phyloP scores from a whole-genome alignment of 2,329 filamentous ascomycete species.

The Aureobasidium sp. region DNA sequence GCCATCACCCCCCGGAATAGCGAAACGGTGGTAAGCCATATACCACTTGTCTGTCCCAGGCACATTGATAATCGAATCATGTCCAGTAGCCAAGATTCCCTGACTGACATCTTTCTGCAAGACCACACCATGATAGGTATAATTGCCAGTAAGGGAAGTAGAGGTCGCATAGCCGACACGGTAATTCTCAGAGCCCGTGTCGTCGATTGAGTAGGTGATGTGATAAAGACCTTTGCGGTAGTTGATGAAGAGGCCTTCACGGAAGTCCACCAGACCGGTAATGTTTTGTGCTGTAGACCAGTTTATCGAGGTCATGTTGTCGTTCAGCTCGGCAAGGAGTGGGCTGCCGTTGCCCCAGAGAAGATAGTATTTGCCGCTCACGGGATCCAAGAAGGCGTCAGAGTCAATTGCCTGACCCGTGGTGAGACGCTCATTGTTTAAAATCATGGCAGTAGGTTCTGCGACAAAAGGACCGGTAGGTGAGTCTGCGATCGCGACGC shows the following conservation, averaged over 20 bases:
- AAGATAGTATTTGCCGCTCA: slow-evolving; percentile 24
- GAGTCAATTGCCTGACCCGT: slow-evolving; percentile 26
- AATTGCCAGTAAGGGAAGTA: slow-evolving; percentile 35
- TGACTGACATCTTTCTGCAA: slow-evolving; percentile 36
- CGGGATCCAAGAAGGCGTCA: slow-evolving; percentile 23
- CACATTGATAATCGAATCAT: slow-evolving; percentile 42
- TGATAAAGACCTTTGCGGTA: slow-evolving; percentile 43
- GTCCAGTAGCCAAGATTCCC: slow-evolving; percentile 42
- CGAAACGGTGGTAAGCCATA: slow-evolving; percentile 45
- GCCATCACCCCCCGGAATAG: slow-evolving; percentile 40
- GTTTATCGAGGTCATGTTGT: slow-evolving; percentile 43
- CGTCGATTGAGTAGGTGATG: slow-evolving; percentile 44
- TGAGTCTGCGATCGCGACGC: slow-evolving; percentile 23
- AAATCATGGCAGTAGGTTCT: slow-evolving; percentile 23
- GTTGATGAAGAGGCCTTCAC: slow-evolving; percentile 39
- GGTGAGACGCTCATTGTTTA: slow-evolving; percentile 23
- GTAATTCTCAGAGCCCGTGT: slow-evolving; percentile 42
- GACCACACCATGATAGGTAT: slow-evolving; percentile 40
- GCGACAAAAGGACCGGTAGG: slow-evolving; percentile 25
- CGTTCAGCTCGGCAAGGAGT: slow-evolving; percentile 37
- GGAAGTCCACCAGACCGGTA: slow-evolving; percentile 37
- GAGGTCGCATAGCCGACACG: slow-evolving; percentile 43
- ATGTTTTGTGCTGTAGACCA: slow-evolving; percentile 29
- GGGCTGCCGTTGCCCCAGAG: slow-evolving; percentile 36
- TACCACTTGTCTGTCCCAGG: slow-evolving; percentile 45